A percentile compares a stretch with the other conserved stretches of the same genome.
These are phyloP conservation scores for Pseudonitzschia pungens DNA, from an alignment of 108 stramenopile genomes.

Conservation along the genomic window DNA sequence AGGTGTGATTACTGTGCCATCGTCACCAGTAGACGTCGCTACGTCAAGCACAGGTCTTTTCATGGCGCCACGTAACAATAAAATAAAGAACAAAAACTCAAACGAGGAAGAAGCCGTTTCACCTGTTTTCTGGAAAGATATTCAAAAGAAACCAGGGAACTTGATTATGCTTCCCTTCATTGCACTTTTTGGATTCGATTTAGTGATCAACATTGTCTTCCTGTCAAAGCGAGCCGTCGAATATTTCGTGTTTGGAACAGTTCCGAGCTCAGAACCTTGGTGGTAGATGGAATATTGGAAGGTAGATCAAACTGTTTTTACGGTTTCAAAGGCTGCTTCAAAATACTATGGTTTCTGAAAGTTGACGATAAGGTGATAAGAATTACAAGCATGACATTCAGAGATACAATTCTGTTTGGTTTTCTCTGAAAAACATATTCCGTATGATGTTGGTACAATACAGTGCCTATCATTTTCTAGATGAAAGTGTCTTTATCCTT, in stretches of 20 bases:
- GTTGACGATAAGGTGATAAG: too few species aligned
- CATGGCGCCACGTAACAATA: not conserved
- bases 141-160: constrained; percentile 41
- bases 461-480: not conserved
- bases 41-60: not conserved
- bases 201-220: constrained; percentile 45
- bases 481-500: too few species aligned
- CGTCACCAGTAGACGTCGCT: not conserved
- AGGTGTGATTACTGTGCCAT: not conserved
- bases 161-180: constrained; percentile 44
- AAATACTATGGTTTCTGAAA: too few species aligned
- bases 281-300: not conserved
- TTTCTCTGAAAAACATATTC: too few species aligned
- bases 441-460: too few species aligned
- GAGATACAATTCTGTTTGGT: too few species aligned
- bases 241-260: constrained; percentile 17
- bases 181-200: constrained; percentile 50
- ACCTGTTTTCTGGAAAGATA: not conserved
- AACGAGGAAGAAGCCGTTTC: not conserved
- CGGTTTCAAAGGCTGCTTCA: too few species aligned
- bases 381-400: too few species aligned
- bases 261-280: constrained; percentile 21
- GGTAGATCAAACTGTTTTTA: too few species aligned
- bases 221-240: constrained; percentile 53
- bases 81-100: not conserved